Evolutionary conservation across 345 rosid species (phyloP).

Genomic region (Physaria fendleri): DNA sequence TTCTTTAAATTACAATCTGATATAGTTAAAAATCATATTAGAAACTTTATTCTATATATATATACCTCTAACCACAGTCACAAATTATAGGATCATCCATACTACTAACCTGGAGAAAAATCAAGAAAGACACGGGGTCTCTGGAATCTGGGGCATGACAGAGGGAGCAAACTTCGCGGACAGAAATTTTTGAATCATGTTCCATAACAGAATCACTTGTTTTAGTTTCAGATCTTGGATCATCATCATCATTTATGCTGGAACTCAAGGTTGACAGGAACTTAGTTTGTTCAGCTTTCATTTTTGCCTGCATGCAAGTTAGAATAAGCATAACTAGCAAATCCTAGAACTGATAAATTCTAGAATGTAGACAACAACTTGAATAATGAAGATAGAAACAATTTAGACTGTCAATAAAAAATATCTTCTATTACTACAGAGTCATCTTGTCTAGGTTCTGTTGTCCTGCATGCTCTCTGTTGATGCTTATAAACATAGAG

Average conservation of each 20-base stretch:
- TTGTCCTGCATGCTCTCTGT: conserved; percentile 7
- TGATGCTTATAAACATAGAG: neutral
- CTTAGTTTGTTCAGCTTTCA: conserved; percentile 93
- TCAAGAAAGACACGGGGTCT: conserved; percentile 69
- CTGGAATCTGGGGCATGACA: conserved; percentile 76
- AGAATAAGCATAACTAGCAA: conserved; percentile 21
- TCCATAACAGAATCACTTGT: conserved; percentile 35
- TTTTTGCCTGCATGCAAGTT: conserved; percentile 68
- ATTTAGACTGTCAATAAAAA: conserved; percentile 1
- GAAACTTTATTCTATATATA: no score
- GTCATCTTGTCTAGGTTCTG: neutral
- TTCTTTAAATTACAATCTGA: no score
- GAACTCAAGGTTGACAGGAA: conserved; percentile 65
- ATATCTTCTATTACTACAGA: neutral
- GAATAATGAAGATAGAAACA: neutral
- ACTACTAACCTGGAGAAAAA: conserved; percentile 77
- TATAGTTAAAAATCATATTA: no score
- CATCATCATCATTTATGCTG: conserved; percentile 41
- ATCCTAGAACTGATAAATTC: neutral
- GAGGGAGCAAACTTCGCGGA: conserved; percentile 74
- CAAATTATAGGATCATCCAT: conserved; percentile 13
- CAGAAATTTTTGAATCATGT: conserved; percentile 35
- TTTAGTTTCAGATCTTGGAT: conserved; percentile 40
- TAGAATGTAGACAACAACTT: neutral
- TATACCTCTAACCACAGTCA: neutral